Evolutionary conservation across 225 moss, liverwort and hornwort species (phyloP).

Genomic region (Pleurozium schreberi): DNA sequence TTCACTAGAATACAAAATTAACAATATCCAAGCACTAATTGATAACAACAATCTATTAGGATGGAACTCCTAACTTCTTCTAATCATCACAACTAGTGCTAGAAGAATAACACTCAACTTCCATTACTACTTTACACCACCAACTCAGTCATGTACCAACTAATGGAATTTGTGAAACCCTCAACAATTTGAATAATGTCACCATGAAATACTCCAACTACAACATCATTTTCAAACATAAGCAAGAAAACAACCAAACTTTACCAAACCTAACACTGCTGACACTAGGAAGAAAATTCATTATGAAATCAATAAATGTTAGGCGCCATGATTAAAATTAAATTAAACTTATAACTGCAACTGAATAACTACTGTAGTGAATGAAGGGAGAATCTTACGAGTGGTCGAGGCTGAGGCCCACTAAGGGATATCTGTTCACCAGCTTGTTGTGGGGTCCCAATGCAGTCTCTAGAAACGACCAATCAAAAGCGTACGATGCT

Average conservation of each 20-base stretch:
- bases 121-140: background rate
- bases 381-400: slow-evolving; percentile 14
- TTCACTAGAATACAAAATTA: background rate
- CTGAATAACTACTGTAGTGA: background rate
- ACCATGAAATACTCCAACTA: background rate
- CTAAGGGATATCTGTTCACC: slow-evolving; percentile 18
- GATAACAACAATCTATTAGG: background rate
- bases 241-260: background rate
- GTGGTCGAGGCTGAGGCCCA: slow-evolving; percentile 71
- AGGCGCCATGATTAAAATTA: background rate
- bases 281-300: background rate
- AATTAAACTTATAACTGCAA: background rate
- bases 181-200: background rate
- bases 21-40: background rate
- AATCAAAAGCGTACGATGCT: slow-evolving; percentile 56
- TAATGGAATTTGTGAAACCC: background rate
- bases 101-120: background rate
- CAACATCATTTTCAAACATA: background rate
- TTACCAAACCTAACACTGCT: background rate
- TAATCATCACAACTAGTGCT: background rate
- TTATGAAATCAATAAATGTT: background rate
- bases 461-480: slow-evolving; percentile 47
- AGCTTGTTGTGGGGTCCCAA: slow-evolving; percentile 40
- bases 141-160: background rate
- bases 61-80: background rate